A percentile compares a stretch with the other conserved stretches of the same genome.
These are phyloP conservation scores for Nigrospora oryzae DNA, from an alignment of 2,329 filamentous ascomycete species.

Conservation along the genomic window DNA sequence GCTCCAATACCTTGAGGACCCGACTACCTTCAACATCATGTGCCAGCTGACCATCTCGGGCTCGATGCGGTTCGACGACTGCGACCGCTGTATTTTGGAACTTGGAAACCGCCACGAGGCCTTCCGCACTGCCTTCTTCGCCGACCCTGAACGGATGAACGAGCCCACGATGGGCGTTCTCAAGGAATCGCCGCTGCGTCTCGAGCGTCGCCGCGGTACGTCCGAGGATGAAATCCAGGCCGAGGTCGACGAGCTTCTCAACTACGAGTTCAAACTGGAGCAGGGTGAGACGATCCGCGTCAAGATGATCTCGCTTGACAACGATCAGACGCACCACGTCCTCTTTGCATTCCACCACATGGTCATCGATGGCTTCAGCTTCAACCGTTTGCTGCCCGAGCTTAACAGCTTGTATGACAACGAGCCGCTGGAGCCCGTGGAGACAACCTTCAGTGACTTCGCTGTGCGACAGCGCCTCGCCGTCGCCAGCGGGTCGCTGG, in stretches of 20 bases:
- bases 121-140: conserved; percentile 23
- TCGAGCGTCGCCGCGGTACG: conserved; percentile 11
- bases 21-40: conserved; percentile 30
- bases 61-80: conserved; percentile 14
- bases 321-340: conserved; percentile 23
- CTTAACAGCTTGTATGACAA: conserved; percentile 6
- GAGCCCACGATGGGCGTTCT: conserved; percentile 11
- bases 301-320: conserved; percentile 20
- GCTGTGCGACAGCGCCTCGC: conserved; percentile 1
- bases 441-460: conserved; percentile 5
- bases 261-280: conserved; percentile 27
- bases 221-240: not conserved
- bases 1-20: conserved; percentile 22
- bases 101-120: conserved; percentile 23
- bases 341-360: conserved; percentile 39
- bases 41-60: conserved; percentile 21
- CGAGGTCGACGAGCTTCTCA: conserved; percentile 14
- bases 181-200: conserved; percentile 11
- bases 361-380: conserved; percentile 36
- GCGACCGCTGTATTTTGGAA: conserved; percentile 21
- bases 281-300: conserved; percentile 23
- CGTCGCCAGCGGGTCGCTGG: conserved; percentile 1
- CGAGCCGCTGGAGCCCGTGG: not conserved
- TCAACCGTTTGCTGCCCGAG: conserved; percentile 9
- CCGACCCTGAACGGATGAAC: conserved; percentile 4